Conservation (phyloP, 169 alveolate genomes). For the Fabrea salina region DNA sequence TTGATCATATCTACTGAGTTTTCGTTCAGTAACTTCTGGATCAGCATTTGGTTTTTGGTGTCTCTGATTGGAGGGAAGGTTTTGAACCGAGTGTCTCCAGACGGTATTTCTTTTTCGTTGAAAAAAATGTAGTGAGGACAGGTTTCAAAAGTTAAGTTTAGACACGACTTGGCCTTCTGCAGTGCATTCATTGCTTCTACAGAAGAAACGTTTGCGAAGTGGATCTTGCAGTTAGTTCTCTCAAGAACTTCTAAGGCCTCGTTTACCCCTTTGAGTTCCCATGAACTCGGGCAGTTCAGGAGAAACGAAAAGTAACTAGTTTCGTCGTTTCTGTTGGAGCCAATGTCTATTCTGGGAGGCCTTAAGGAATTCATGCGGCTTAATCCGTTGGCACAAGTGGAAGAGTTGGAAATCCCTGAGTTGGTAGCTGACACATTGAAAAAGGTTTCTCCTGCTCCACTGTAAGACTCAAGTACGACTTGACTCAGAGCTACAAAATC, state of each 20-base stretch:
- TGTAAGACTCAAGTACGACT: too few relatives aligned
- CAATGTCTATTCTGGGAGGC: too few relatives aligned
- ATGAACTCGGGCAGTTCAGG: slow-evolving; percentile 9
- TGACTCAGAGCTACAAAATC: too few relatives aligned
- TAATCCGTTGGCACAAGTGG: too few relatives aligned
- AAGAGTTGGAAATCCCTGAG: too few relatives aligned
- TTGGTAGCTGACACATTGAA: too few relatives aligned
- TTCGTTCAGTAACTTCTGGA: slow-evolving; percentile 17
- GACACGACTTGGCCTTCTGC: background rate
- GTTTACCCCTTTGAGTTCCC: slow-evolving; percentile 21
- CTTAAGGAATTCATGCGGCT: too few relatives aligned
- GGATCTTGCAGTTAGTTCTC: background rate
- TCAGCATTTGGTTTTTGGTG: background rate
- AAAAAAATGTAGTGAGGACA: background rate
- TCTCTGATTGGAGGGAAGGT: slow-evolving; percentile 14
- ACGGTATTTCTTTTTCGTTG: background rate
- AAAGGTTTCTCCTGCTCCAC: too few relatives aligned
- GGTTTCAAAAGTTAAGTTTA: background rate
- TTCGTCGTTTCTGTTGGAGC: too few relatives aligned
- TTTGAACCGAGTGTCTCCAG: slow-evolving; percentile 8
- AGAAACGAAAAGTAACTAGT: background rate
- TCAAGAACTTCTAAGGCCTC: background rate
- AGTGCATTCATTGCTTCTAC: background rate
- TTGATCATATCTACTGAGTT: slow-evolving; percentile 26
- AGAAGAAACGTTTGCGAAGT: background rate